Evolutionary conservation across 208 protist genomes (phyloP).

Genomic region (Vickermania ingenoplastis): DNA sequence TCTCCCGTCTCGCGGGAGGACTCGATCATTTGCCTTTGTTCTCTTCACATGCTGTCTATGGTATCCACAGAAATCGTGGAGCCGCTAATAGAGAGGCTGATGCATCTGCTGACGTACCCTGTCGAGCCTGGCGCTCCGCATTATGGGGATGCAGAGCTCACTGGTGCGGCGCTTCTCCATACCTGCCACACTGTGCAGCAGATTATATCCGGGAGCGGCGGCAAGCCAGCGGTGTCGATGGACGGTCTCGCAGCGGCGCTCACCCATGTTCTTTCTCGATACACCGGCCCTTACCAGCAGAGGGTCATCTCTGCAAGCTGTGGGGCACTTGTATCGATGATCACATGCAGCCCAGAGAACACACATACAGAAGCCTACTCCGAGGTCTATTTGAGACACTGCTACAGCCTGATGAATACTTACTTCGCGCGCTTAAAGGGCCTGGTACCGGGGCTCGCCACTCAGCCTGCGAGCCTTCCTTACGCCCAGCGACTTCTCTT

Average conservation of each 20-base stretch:
- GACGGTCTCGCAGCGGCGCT: constrained; percentile 36
- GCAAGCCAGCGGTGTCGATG: constrained; percentile 42
- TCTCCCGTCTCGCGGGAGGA: constrained; percentile 28
- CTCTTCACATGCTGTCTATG: constrained; percentile 41
- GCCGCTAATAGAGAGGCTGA: constrained; percentile 40
- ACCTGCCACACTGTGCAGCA: constrained; percentile 32
- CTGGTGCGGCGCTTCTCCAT: constrained; percentile 41
- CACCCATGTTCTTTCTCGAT: constrained; percentile 57
- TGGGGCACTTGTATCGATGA: constrained; percentile 49
- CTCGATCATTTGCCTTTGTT: constrained; percentile 35
- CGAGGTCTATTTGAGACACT: constrained; percentile 54
- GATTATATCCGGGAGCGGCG: constrained; percentile 32
- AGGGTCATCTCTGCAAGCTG: constrained; percentile 63
- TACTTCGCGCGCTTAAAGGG: constrained; percentile 60
- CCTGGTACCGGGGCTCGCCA: constrained; percentile 34
- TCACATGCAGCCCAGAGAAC: constrained; percentile 49
- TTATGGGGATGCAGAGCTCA: constrained; percentile 11
- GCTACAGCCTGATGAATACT: constrained; percentile 80
- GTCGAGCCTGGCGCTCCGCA: constrained; percentile 6
- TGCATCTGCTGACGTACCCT: constrained; percentile 30
- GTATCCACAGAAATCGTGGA: constrained; percentile 45
- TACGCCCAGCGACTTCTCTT: constrained; percentile 84
- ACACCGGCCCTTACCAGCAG: constrained; percentile 75
- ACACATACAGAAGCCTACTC: constrained; percentile 15
- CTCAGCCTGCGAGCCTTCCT: constrained; percentile 32